Conservation (phyloP, 805 yeast genomes). For the Ogataea henricii region DNA sequence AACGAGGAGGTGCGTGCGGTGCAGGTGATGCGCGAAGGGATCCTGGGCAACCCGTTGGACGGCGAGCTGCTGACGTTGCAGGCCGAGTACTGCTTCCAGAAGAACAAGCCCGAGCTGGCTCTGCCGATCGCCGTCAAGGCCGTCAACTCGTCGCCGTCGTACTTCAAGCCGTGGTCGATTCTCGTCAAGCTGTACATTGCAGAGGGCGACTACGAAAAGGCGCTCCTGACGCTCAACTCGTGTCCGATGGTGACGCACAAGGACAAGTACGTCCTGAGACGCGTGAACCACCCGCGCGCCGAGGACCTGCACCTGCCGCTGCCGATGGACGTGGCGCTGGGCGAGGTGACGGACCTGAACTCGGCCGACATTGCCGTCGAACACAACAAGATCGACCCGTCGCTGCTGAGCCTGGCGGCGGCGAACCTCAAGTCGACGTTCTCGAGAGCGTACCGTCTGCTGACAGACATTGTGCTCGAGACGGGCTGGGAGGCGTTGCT, state of each 20-base stretch:
- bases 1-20: conserved; percentile 65
- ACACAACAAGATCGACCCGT: conserved; percentile 64
- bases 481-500: conserved; percentile 75
- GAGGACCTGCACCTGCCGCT: conserved; percentile 71
- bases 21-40: conserved; percentile 51
- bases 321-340: conserved; percentile 72
- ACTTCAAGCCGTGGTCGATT: conserved; percentile 72
- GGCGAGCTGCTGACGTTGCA: conserved; percentile 56
- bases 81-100: conserved; percentile 57
- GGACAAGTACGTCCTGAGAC: conserved; percentile 61
- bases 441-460: conserved; percentile 56
- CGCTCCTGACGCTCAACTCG: conserved; percentile 70
- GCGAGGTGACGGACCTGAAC: conserved; percentile 67
- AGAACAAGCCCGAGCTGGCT: conserved; percentile 56
- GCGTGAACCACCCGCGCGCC: conserved; percentile 55
- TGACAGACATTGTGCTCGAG: conserved; percentile 64
- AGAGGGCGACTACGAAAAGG: conserved; percentile 67
- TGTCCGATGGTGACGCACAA: conserved; percentile 80
- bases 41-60: conserved; percentile 52
- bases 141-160: conserved; percentile 73
- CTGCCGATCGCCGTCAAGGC: conserved; percentile 61
- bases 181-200: conserved; percentile 65
- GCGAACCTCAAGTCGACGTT: conserved; percentile 63
- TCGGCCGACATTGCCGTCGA: conserved; percentile 66
- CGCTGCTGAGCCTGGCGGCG: conserved; percentile 64